These are phyloP conservation scores for Pichia sp. DNA, from an alignment of 1,139 yeast genomes.

Conservation along the genomic window DNA sequence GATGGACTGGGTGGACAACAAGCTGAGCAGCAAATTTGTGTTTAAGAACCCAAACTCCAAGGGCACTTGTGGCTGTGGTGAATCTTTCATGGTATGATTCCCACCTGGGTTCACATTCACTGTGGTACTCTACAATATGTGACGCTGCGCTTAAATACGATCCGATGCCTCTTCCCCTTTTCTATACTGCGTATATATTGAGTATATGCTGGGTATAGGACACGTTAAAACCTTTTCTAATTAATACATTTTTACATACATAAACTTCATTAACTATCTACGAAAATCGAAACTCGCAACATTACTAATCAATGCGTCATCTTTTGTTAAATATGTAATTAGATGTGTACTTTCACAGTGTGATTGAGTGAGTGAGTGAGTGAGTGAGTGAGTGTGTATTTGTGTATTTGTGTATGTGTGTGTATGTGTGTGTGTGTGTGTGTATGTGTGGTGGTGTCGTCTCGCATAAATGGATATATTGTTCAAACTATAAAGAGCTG, in stretches of 20 bases:
- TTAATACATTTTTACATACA: background rate
- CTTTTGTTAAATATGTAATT: too few species aligned
- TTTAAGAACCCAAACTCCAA: slow-evolving; percentile 93
- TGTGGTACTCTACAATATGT: background rate
- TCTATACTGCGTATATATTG: background rate
- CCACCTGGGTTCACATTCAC: background rate
- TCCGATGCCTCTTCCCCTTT: background rate
- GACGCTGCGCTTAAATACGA: background rate
- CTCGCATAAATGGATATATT: too few species aligned
- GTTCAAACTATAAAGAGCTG: slow-evolving; percentile 14
- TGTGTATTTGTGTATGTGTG: too few species aligned
- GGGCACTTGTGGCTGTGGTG: slow-evolving; percentile 99
- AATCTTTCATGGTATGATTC: slow-evolving; percentile 83
- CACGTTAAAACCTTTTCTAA: slow-evolving; percentile 8
- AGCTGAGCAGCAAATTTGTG: slow-evolving; percentile 80
- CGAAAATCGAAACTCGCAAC: background rate
- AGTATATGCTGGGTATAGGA: background rate
- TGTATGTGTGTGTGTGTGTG: too few species aligned
- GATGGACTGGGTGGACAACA: slow-evolving; percentile 98
- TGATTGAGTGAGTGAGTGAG: too few species aligned
- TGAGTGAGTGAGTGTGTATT: too few species aligned
- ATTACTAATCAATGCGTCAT: too few species aligned
- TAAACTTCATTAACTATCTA: background rate
- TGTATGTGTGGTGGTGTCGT: too few species aligned
- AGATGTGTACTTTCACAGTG: too few species aligned